Base-by-base conservation (phyloP, 176 grass and related monocot species). In the Musa acuminata region DNA sequence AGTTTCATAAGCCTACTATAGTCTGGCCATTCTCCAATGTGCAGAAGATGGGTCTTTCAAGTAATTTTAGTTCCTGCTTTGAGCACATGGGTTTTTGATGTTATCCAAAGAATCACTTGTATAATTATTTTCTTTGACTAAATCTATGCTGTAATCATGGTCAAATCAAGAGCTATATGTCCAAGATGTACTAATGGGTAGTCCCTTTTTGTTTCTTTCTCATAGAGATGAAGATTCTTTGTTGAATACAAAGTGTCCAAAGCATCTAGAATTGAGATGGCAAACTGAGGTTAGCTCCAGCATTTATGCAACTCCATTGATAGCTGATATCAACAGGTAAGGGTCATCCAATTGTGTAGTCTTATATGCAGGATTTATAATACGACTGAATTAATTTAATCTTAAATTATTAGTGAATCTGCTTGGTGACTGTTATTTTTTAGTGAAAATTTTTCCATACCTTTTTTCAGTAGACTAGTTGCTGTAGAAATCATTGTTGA, bases 271-370 rank as follows among this genome's bases (percentile, higher is more conserved):
- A 55, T 76, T 99, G 75, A 87, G 95, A 78, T 99, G 95, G 95
- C 90, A 99, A 74, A 91, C 95, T 48, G 95, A 99, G 84, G 90
- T 99, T 87, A 99, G 88, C 78, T 99, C 95, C 77, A 99, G 95
- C 66, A 87, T 99, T 83, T 99, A 91, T 87, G 95, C 95, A 66
- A 82, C 84, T 67, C 95, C 95, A 64, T 75, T 99, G 52, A 82
- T 99, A 70, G 86, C 95, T 80, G 95, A 99, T 90, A 91, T 99
- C 82, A 99, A 99, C 84, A 85, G 92, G 92, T 96, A 82, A 82
- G 68, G 72, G 21, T 52, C 3, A 21, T 77, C 60, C 29, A 50
- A 49, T 83, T 13, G 13, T 79, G 2, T 48, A 5, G 11, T 20
- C 35, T 43, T 43, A 43, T 43, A 43, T 43, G 35, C 35, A 6